Percentiles rank a stretch among this genome's conserved stretches.
Evolutionary conservation across 352 stramenopile genomes (phyloP).

Genomic region (Phytophthora quininea): DNA sequence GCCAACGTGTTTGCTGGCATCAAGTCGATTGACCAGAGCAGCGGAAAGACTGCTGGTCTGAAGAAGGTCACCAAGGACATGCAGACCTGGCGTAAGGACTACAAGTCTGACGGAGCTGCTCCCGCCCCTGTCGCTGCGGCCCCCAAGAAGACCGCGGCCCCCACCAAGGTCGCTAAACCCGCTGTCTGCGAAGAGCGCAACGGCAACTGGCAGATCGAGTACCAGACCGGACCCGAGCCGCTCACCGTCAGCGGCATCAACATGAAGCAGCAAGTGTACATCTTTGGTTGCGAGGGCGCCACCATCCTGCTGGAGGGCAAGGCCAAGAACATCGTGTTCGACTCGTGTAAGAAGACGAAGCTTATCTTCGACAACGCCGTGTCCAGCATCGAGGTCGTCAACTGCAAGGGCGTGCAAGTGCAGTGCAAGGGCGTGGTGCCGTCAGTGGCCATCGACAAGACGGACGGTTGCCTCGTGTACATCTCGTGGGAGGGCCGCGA

Average conservation of each 20-base stretch:
- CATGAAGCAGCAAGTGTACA: constrained; percentile 97
- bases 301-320: constrained; percentile 97
- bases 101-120: constrained; percentile 61
- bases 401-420: constrained; percentile 97
- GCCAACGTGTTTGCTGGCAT: constrained; percentile 91
- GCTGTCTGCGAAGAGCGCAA: constrained; percentile 89
- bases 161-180: constrained; percentile 53
- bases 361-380: constrained; percentile 97
- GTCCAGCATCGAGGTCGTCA: constrained; percentile 97
- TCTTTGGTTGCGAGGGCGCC: constrained; percentile 94
- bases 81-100: constrained; percentile 97
- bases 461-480: constrained; percentile 96
- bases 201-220: constrained; percentile 97
- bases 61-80: constrained; percentile 97
- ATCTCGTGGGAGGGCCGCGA: constrained; percentile 92
- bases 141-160: constrained; percentile 35
- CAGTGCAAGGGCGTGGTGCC: constrained; percentile 94
- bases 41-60: constrained; percentile 92
- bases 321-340: constrained; percentile 97
- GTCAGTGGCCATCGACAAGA: constrained; percentile 99
- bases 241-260: constrained; percentile 91
- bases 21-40: constrained; percentile 88
- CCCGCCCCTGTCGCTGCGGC: constrained; percentile 24
- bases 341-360: constrained; percentile 95
- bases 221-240: constrained; percentile 89